These are phyloP conservation scores for Capsicum baccatum DNA, from an alignment of 257 asterid genomes.

Conservation along the genomic window DNA sequence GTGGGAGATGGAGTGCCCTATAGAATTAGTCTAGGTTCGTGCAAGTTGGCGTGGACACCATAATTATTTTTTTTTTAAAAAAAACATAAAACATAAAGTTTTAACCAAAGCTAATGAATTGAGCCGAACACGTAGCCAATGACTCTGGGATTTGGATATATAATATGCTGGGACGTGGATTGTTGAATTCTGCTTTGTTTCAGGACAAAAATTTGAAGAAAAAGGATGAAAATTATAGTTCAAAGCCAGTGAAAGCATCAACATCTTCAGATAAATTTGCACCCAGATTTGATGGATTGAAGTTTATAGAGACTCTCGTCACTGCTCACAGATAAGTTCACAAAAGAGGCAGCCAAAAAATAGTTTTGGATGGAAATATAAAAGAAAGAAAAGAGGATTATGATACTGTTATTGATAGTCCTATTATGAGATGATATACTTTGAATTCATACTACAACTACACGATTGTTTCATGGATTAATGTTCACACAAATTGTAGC, in stretches of 20 bases:
- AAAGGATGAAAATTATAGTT: neutral
- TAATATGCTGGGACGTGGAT: no score
- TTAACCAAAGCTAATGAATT: neutral
- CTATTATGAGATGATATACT: neutral
- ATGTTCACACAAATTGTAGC: neutral
- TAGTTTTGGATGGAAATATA: neutral
- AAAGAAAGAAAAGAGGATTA: neutral
- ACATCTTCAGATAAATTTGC: conserved; percentile 31
- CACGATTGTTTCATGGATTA: neutral
- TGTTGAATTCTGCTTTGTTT: neutral
- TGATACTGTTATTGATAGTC: neutral
- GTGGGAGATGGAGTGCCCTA: no score
- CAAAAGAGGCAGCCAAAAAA: neutral
- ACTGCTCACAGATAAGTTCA: conserved; percentile 35
- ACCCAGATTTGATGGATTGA: conserved; percentile 38
- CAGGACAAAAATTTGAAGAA: conserved; percentile 19
- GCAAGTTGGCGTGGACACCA: no score
- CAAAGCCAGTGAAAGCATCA: neutral
- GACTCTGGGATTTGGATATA: neutral
- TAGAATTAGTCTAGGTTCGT: no score
- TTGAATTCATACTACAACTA: neutral
- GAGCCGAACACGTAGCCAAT: no score
- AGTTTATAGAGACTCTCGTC: conserved; percentile 30
- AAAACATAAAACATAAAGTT: no score
- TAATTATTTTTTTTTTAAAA: no score